Base-by-base conservation (phyloP, 129 eudicot species). In the Flaveria bidentis region DNA sequence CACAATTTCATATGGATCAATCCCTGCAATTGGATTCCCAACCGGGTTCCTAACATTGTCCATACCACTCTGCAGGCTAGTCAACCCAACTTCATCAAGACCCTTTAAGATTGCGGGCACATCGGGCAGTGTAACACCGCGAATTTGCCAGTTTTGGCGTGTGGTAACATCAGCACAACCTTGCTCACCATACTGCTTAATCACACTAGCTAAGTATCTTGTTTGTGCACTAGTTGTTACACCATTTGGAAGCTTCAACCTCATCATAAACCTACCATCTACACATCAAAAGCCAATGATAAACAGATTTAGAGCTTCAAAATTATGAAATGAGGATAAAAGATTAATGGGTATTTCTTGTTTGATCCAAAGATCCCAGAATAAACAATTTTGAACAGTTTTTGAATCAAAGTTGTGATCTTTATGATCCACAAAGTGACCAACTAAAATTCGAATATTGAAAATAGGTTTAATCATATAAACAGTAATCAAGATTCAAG, bases 191-290 rank as follows among this genome's bases (percentile, higher is more conserved):
- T 91, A 94, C 57, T 91, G 79, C 84, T 87, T 83, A 47, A 94
- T 94, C 26, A 94, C 96, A 50, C 97, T 91, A 1, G 97, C 98
- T 49, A 94, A 81, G 80, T 94, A 94, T 65, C 96, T 88, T 15
- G 98, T 91, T 74, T 94, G 98, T 7, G 86, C 93, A 63, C 97
- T 91, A 26, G 97, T 91, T 53, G 98, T 91, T 18, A 94, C 91
- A 39, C 98, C 98, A 69, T 94, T 94, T 55, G 98, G 98, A 22
- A 94, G 91, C 91, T 94, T 94, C 76, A 94, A 75, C 67, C 98
- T 83, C 98, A 94, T 94, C 98, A 94, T 94, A 85, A 94, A 94
- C 69, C 98, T 81, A 22, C 98, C 98, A 75, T 91, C 98, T 94
- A 82, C 42, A 63, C 33, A 79, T 72, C 6, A 61, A 18, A 71